Percentiles rank a stretch among this genome's conserved stretches.
Conservation (phyloP, 495 filamentous ascomycete species). For the Penicillium herquei region DNA sequence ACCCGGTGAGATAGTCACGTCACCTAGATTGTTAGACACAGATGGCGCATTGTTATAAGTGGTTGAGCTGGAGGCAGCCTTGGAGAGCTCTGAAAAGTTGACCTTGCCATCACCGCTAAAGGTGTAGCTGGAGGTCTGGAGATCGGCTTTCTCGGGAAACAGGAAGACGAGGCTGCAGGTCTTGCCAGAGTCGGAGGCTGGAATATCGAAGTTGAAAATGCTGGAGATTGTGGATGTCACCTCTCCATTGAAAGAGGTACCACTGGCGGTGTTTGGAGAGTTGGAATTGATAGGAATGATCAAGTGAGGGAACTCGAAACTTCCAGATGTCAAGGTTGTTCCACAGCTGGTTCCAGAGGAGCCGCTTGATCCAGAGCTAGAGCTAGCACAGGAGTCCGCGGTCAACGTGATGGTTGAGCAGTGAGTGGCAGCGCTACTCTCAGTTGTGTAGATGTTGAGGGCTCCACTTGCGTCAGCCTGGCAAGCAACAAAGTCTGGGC, state of each 20-base stretch:
- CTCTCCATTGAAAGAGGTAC: constrained; percentile 54
- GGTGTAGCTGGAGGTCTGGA: constrained; percentile 54
- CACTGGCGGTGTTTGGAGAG: constrained; percentile 48
- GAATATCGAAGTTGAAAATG: constrained; percentile 71
- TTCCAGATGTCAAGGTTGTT: constrained; percentile 43
- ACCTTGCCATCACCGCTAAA: constrained; percentile 57
- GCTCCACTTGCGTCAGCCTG: constrained; percentile 48
- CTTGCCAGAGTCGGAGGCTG: constrained; percentile 48
- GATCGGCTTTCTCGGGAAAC: constrained; percentile 52
- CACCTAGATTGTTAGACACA: constrained; percentile 44
- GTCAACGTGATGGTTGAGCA: constrained; percentile 48
- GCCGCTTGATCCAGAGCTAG: constrained; percentile 8
- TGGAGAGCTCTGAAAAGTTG: constrained; percentile 46
- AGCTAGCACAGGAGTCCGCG: constrained; percentile 45
- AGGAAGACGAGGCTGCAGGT: constrained; percentile 67
- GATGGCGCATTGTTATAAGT: constrained; percentile 51
- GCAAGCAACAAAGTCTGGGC: constrained; percentile 52
- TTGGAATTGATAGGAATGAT: constrained; percentile 63
- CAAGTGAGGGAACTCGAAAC: constrained; percentile 62
- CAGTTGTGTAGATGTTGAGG: constrained; percentile 52
- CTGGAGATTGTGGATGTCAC: constrained; percentile 55
- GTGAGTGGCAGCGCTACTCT: constrained; percentile 36
- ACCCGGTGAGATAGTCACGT: constrained; percentile 51
- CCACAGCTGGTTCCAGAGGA: constrained; percentile 39
- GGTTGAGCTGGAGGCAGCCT: constrained; percentile 38